Evolutionary conservation across 108 stramenopile genomes (phyloP).

Genomic region (Chaetoceros muelleri): DNA sequence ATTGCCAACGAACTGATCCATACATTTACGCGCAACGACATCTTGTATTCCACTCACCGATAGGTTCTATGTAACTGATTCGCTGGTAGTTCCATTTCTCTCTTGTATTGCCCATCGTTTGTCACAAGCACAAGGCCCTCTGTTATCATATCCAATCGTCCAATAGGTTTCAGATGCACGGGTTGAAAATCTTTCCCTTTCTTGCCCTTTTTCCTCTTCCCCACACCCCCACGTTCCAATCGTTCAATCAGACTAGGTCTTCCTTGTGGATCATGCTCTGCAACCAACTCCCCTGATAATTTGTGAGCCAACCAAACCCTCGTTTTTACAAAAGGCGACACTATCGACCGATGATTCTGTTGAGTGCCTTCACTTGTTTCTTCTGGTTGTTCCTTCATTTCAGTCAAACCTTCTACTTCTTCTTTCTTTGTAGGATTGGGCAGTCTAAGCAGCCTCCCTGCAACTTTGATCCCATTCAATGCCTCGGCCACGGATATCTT

Average conservation of each 20-base stretch:
- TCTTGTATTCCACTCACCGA: no score
- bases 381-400: slow-evolving; percentile 1
- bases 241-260: slow-evolving; percentile 63
- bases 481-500: not conserved
- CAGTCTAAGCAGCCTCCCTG: slow-evolving; percentile 1
- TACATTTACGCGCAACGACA: no score
- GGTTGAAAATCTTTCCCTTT: slow-evolving; percentile 3
- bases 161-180: slow-evolving; percentile 63
- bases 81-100: slow-evolving; percentile 61
- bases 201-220: slow-evolving; percentile 17
- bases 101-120: slow-evolving; percentile 59
- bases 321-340: slow-evolving; percentile 6
- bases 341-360: not conserved
- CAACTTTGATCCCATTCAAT: slow-evolving; percentile 10
- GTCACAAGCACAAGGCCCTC: slow-evolving; percentile 73
- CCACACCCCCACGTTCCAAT: slow-evolving; percentile 50
- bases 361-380: slow-evolving; percentile 3
- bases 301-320: slow-evolving; percentile 68
- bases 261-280: slow-evolving; percentile 62
- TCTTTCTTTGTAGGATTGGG: not conserved
- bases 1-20: no score
- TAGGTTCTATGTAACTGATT: slow-evolving; percentile 60
- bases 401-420: not conserved
- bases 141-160: slow-evolving; percentile 68
- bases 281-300: slow-evolving; percentile 53